Evolutionary conservation across 768 basidiomycete species (phyloP).

Genomic region (Russula sp.): DNA sequence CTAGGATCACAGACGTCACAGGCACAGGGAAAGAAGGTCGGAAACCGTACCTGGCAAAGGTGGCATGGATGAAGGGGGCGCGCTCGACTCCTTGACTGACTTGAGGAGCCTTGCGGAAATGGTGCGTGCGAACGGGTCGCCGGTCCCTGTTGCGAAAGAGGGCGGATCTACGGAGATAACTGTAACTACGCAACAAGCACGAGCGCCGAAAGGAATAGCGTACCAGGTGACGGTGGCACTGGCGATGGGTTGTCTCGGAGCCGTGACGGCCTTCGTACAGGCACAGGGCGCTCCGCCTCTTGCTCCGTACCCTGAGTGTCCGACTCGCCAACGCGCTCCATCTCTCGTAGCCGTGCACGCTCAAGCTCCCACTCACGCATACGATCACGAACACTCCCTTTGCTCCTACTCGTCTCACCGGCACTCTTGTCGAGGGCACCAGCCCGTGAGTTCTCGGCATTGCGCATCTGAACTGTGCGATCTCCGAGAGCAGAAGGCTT

Average conservation of each 20-base stretch:
- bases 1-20: neutral
- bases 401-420: conserved; percentile 22
- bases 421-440: conserved; percentile 26
- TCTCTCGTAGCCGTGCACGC: conserved; percentile 61
- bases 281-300: conserved; percentile 7
- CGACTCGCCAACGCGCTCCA: conserved; percentile 44
- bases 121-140: conserved; percentile 3
- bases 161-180: neutral
- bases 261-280: conserved; percentile 11
- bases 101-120: conserved; percentile 15
- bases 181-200: neutral
- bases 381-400: conserved; percentile 43
- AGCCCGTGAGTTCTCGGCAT: conserved; percentile 26
- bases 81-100: neutral
- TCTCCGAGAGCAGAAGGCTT: conserved; percentile 26
- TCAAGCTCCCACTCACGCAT: conserved; percentile 76
- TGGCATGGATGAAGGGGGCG: neutral
- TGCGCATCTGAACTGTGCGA: conserved; percentile 16
- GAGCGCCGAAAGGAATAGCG: neutral
- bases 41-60: conserved; percentile 23
- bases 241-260: conserved; percentile 14
- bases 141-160: neutral
- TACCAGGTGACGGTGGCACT: conserved; percentile 28
- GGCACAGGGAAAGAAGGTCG: conserved; percentile 29
- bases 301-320: conserved; percentile 13